These are phyloP conservation scores for Bondarzewia mesenterica DNA, from an alignment of 1,284 basidiomycete species.

Conservation along the genomic window DNA sequence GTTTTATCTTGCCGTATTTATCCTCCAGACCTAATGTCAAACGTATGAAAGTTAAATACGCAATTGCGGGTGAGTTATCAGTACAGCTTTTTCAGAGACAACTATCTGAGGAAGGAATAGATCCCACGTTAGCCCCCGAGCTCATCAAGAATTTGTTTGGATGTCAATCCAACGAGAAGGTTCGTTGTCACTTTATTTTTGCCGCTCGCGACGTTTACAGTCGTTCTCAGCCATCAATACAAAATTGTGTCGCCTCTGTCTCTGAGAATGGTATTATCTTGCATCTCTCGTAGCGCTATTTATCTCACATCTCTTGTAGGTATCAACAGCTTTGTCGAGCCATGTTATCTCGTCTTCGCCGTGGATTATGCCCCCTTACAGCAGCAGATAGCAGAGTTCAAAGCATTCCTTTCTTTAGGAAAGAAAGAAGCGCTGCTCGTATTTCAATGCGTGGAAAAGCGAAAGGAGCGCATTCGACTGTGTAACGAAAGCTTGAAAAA, in stretches of 20 bases:
- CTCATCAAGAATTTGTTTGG: slow-evolving; percentile 45
- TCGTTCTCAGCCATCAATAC: slow-evolving; percentile 50
- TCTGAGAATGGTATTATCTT: slow-evolving; percentile 47
- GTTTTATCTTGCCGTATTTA: neutral
- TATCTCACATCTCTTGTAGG: slow-evolving; percentile 27
- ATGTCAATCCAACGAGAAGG: slow-evolving; percentile 68
- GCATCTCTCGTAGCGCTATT: neutral
- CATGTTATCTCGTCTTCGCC: slow-evolving; percentile 46
- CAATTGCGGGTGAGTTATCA: slow-evolving; percentile 38
- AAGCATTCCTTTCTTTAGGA: slow-evolving; percentile 25
- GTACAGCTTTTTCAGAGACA: neutral
- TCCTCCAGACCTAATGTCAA: slow-evolving; percentile 1
- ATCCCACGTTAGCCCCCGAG: slow-evolving; percentile 40
- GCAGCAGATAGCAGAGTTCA: slow-evolving; percentile 28
- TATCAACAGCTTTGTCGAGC: slow-evolving; percentile 52
- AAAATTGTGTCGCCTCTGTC: slow-evolving; percentile 51
- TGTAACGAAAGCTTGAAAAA: slow-evolving; percentile 8
- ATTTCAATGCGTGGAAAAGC: slow-evolving; percentile 33
- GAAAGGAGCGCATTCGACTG: slow-evolving; percentile 33
- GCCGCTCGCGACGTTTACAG: slow-evolving; percentile 1
- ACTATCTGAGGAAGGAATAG: slow-evolving; percentile 14
- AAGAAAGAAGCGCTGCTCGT: slow-evolving; percentile 31
- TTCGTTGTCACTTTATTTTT: slow-evolving; percentile 14
- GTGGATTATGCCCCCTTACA: slow-evolving; percentile 37
- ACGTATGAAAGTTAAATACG: slow-evolving; percentile 39